Evolutionary conservation across 176 grass and related monocot species (phyloP), one percentile per base, ranked within the genome.

Genomic region (Musa troglodytarum): DNA sequence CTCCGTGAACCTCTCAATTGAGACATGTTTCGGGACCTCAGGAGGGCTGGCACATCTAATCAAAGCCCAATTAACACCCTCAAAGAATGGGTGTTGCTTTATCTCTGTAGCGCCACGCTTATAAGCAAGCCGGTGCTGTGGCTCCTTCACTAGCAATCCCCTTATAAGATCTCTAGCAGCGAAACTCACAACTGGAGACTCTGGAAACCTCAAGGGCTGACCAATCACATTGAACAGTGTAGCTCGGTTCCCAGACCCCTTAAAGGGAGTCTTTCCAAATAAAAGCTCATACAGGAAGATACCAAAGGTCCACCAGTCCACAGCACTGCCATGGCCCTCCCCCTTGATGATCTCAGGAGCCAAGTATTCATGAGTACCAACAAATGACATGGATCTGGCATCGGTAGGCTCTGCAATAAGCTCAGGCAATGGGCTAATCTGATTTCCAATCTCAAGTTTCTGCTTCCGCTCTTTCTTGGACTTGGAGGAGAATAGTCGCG

Each of bases 211-310:
- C 68, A 70, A 70, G 68, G 68, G 68, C 9, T 70, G 68, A n/a
- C 68, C 68, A 8, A 70, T 70, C 43, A 70, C 68, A 70, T 70
- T 70, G 49, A 70, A 70, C 49, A 70, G 8, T 5, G 68, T 70
- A 20, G 68, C 68, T 5, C 68, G 68, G 9, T 70, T 70, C 8
- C 68, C 68, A 51, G 68, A 70, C 34, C 68, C 68, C 68, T 70
- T 70, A 17, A 70, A 70, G 12, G 68, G 68, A 51, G 68, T 70
- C 68, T 70, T 70, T 70, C 68, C 68, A 19, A 70, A 70, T 20
- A 70, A 70, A 70, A 70, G 68, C 68, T 70, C 68, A 70, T 70
- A 70, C 10, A 70, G 43, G 68, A 70, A 70, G 19, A 70, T 70
- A 49, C 68, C 68, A 51, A 70, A 70, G 49, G 68, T 70, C 68